Conservation (phyloP, 208 protist species). For the Crithidia expoeki region DNA sequence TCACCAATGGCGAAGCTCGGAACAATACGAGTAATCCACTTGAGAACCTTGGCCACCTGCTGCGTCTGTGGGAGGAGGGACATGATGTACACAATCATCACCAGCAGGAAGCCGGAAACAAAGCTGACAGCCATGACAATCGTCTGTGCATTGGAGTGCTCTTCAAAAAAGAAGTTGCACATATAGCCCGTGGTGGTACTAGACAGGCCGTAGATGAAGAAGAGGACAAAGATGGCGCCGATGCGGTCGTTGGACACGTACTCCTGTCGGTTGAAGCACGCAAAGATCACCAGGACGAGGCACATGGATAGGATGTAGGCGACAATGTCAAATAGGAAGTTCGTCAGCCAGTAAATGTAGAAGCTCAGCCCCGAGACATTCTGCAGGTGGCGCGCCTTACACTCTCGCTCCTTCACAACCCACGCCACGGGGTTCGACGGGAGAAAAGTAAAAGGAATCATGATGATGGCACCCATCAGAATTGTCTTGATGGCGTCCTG, state of each 20-base stretch:
- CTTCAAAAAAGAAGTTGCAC: constrained; percentile 58
- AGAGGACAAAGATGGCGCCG: constrained; percentile 30
- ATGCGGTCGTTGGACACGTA: constrained; percentile 41
- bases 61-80: constrained; percentile 35
- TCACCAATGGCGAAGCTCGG: constrained; percentile 67
- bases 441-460: constrained; percentile 74
- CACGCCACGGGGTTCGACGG: constrained; percentile 66
- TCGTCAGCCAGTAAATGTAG: constrained; percentile 71
- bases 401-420: constrained; percentile 85
- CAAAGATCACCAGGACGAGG: constrained; percentile 45
- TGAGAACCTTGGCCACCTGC: constrained; percentile 34
- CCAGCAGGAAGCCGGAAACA: constrained; percentile 59
- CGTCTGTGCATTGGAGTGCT: constrained; percentile 60
- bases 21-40: constrained; percentile 57
- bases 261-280: constrained; percentile 47
- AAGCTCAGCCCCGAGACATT: constrained; percentile 71
- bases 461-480: constrained; percentile 44
- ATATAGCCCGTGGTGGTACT: constrained; percentile 42
- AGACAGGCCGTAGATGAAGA: constrained; percentile 56
- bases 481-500: constrained; percentile 33
- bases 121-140: constrained; percentile 63
- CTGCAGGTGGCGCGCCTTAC: constrained; percentile 78
- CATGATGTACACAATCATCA: constrained; percentile 57
- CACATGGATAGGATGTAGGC: constrained; percentile 51
- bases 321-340: constrained; percentile 61